Evolutionary conservation across 192 early-diverging fungal species (phyloP).

Genomic region (Coemansia interrupta): DNA sequence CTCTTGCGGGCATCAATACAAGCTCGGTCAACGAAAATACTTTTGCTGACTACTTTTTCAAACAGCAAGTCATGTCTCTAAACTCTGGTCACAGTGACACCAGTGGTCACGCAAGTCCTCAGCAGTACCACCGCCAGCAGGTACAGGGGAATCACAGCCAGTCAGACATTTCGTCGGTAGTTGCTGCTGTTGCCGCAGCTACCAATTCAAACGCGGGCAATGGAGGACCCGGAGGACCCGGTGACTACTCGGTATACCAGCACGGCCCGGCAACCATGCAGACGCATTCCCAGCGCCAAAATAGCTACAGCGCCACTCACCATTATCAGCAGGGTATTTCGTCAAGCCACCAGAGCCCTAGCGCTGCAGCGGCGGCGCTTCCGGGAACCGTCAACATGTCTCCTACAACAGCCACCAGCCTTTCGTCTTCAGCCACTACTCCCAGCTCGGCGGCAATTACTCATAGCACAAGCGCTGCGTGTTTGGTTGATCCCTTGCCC

Average conservation of each 20-base stretch:
- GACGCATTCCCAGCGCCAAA: slow-evolving; percentile 13
- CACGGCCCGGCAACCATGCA: slow-evolving; percentile 4
- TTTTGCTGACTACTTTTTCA: slow-evolving; percentile 47
- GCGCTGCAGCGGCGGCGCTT: slow-evolving; percentile 26
- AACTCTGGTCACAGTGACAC: slow-evolving; percentile 2
- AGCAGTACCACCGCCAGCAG: slow-evolving; percentile 7
- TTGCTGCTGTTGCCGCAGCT: slow-evolving; percentile 42
- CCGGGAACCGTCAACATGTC: slow-evolving; percentile 24
- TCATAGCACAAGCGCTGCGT: slow-evolving; percentile 4
- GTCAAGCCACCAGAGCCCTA: slow-evolving; percentile 32
- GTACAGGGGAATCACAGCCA: slow-evolving; percentile 3
- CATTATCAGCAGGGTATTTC: slow-evolving; percentile 7
- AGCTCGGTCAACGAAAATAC: slow-evolving; percentile 14
- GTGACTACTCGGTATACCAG: slow-evolving; percentile 9
- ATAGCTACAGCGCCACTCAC: slow-evolving; percentile 18
- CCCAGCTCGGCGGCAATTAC: slow-evolving; percentile 12
- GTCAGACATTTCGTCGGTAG: slow-evolving; percentile 33
- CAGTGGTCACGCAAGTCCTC: neutral
- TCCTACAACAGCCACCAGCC: slow-evolving; percentile 1
- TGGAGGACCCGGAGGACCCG: neutral
- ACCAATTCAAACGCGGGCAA: slow-evolving; percentile 1
- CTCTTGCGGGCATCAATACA: slow-evolving; percentile 17
- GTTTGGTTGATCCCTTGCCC: slow-evolving; percentile 36
- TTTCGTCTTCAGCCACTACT: slow-evolving; percentile 10
- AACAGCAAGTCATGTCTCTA: slow-evolving; percentile 27